These are phyloP conservation scores for Mediolabrus comicus DNA, from an alignment of 108 stramenopile genomes.

Conservation along the genomic window DNA sequence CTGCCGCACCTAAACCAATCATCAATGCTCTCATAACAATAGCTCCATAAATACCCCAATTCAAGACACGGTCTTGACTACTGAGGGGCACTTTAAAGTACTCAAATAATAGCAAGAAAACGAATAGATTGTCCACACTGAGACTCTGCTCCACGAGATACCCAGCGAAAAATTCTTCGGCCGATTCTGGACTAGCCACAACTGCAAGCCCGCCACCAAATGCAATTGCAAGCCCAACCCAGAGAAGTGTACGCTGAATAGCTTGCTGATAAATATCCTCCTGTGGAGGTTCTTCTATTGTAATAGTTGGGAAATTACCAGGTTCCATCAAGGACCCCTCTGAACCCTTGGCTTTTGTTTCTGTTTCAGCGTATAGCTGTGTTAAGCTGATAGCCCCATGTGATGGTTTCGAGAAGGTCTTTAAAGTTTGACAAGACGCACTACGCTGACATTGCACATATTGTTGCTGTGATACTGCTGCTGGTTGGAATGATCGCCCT, in stretches of 20 bases:
- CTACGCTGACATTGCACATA: background rate
- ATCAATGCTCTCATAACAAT: constrained; percentile 91
- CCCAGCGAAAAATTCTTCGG: constrained; percentile 86
- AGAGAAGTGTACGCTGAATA: constrained; percentile 64
- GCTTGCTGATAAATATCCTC: constrained; percentile 59
- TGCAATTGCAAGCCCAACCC: constrained; percentile 63
- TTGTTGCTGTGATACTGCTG: background rate
- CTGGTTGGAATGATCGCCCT: background rate
- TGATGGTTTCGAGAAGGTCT: background rate
- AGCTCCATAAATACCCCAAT: constrained; percentile 88
- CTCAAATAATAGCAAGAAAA: constrained; percentile 88
- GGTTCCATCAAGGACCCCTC: constrained; percentile 11
- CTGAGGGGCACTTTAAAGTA: constrained; percentile 79
- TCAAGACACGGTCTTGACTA: constrained; percentile 76
- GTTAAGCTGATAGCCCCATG: background rate
- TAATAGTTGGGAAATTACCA: constrained; percentile 29
- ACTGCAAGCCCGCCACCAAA: constrained; percentile 59
- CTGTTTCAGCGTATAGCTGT: constrained; percentile 1
- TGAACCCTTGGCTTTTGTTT: background rate
- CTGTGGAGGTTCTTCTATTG: constrained; percentile 22
- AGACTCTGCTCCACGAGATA: constrained; percentile 89
- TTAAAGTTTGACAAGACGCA: background rate
- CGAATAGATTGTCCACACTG: constrained; percentile 89
- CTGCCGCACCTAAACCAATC: constrained; percentile 91
- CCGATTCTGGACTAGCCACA: constrained; percentile 32